Evolutionary conservation across 2,329 filamentous ascomycete species (phyloP).

Genomic region (Colletotrichum lupini): DNA sequence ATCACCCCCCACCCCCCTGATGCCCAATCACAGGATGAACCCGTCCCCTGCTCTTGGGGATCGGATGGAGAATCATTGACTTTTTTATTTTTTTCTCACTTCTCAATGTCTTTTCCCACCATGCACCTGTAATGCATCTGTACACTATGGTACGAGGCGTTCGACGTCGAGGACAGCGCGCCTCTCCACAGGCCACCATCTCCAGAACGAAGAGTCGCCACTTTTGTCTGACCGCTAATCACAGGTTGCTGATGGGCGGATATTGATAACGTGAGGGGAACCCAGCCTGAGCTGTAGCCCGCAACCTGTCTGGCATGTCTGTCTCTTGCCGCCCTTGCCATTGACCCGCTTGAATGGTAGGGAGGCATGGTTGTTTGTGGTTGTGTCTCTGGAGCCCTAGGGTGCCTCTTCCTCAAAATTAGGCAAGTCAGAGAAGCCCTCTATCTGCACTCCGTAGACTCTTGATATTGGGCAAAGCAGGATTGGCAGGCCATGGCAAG

Average conservation of each 20-base stretch:
- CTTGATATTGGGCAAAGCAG: neutral
- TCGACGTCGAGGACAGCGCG: too few relatives aligned
- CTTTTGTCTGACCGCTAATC: neutral
- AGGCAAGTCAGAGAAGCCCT: conserved; percentile 10
- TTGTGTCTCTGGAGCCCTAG: neutral
- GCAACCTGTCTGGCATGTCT: neutral
- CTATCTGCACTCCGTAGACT: neutral
- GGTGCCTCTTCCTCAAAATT: conserved; percentile 14
- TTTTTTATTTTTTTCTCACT: neutral
- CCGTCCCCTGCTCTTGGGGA: neutral
- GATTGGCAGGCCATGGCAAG: conserved; percentile 4
- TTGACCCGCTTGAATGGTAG: neutral
- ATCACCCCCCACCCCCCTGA: neutral
- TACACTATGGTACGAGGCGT: too few relatives aligned
- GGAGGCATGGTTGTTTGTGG: neutral
- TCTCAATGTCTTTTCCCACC: neutral
- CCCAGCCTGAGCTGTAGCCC: neutral
- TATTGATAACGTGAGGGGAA: neutral
- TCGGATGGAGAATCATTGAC: neutral
- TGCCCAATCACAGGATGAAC: conserved; percentile 28
- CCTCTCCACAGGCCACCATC: neutral
- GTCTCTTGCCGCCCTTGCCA: neutral
- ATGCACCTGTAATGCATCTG: too few relatives aligned
- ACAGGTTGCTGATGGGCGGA: neutral
- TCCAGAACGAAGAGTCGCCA: conserved; percentile 8